Evolutionary conservation across 2,329 filamentous ascomycete genomes (phyloP), one percentile per base, ranked within the genome.

Genomic region (Scedosporium boydii): DNA sequence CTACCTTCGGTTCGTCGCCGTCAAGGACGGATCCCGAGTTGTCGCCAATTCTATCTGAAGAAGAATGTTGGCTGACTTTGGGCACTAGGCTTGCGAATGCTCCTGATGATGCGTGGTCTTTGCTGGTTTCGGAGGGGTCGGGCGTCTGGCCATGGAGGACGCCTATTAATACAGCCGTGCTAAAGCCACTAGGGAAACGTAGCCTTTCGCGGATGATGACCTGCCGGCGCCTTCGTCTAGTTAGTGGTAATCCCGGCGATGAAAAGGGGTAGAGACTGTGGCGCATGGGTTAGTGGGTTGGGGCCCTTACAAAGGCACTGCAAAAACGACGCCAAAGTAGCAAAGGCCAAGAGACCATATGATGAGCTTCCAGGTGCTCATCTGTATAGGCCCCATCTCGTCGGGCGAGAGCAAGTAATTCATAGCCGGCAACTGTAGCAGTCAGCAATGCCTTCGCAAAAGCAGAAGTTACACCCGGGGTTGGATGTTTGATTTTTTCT

Each of bases 241-340:
- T 16, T 23, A 58, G 12, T 6, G 10, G 34, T 38, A 14, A 12
- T 7, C 57, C 26, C 57, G 67, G 62, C 67, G 62, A 53, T 61
- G 56, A 21, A 51, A 34, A 6, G 27, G 23, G 6, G 48, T 23
- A 56, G 55, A 26, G n/a, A 42, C 6, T 26, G 2, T 46, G 44
- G 59, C 3, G 60, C 27, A 62, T 16, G 67, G 21, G 21, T 29
- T 26, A 34, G 53, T 59, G n/a, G 3, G 44, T 3, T 7, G 44
- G 21, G 44, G 44, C 44, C 12, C 77, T 75, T 72, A 82, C 80
- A 98, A 72, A 0, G 95, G 95, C 14, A 99, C 93, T 0, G 93
- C 95, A 77, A 99, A 98, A 1, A 98, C 88, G 1, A 98, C 95
- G 0, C 95, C 95, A 71, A 99, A 99, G 70, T 98, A 93, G 72